Base-by-base conservation (phyloP, 305 asterid species). In the Ilex paraguariensis region DNA sequence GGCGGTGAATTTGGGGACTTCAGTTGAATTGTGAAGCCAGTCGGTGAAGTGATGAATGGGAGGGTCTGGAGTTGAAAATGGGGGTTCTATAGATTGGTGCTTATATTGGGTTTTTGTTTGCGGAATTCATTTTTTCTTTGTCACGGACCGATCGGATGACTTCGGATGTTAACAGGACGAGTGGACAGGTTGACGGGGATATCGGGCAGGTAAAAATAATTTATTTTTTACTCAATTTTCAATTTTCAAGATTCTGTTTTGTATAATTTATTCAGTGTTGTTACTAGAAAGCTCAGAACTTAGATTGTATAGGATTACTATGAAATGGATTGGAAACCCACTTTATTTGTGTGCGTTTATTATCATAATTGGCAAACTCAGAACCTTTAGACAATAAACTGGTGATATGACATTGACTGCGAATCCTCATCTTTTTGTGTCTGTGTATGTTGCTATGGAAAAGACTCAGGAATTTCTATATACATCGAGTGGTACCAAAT, bases 181-280 rank as follows among this genome's bases (percentile, higher is more conserved):
- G 74, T 59, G 84, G 80, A 66, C 59, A 76, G 8, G 79, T 69
- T 45, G 85, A 77, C 64, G 72, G 85, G 59, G 85, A 80, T 66
- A 72, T 74, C 46, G 85, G 77, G 62, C 85, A 80, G 85, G 85
- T 80, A 39, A 33, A 6, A 4, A 49, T 46, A 56, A 31, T 65
- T 10, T 57, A 36, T 45, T 17, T 36, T 7, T 28, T 21, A 31
- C 31, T 50, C 31, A 14, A 2, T 21, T 3, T 16, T 55, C 40
- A 17, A 54, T n/a, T 9, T 54, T 46, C 14, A 46, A 36, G 6
- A 0, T 36, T 57, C 52, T 56, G 39, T 64, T 32, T 57, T 64
- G 13, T 48, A 13, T 45, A 45, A 45, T 45, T 45, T 45, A 13
- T 45, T 13, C 50, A 45, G 50, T 45, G 13, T 13, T 13, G 11